Percentiles rank a stretch among this genome's conserved stretches.
These are phyloP conservation scores for Benincasa hispida DNA, from an alignment of 306 rosid genomes.

Conservation along the genomic window DNA sequence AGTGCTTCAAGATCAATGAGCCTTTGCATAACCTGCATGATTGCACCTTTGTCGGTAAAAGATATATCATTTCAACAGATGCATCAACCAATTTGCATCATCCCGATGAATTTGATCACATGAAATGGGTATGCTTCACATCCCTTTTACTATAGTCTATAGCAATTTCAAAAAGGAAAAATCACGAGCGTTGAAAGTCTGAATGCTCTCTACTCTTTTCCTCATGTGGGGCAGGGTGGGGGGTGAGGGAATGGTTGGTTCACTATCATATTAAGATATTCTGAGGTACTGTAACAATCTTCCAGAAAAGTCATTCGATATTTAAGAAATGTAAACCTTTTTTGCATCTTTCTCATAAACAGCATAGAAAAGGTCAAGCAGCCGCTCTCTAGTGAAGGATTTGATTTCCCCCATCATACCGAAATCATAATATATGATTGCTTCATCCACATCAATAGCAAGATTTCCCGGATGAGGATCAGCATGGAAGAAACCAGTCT, in stretches of 20 bases:
- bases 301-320: background rate
- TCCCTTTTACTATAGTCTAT: background rate
- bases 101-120: background rate
- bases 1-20: slow-evolving; percentile 78
- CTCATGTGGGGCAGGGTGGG: background rate
- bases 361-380: slow-evolving; percentile 79
- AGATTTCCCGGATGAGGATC: slow-evolving; percentile 98
- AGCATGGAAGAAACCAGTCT: slow-evolving; percentile 92
- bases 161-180: background rate
- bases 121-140: background rate
- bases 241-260: background rate
- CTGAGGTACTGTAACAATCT: background rate
- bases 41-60: slow-evolving; percentile 10
- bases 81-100: background rate
- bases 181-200: background rate
- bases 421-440: slow-evolving; percentile 83
- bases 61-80: background rate
- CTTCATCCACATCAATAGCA: slow-evolving; percentile 68
- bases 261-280: background rate
- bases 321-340: slow-evolving; percentile 36
- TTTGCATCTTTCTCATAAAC: slow-evolving; percentile 84
- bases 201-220: background rate
- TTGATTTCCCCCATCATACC: slow-evolving; percentile 99
- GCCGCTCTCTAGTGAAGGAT: slow-evolving; percentile 72
- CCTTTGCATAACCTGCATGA: slow-evolving; percentile 52